Evolutionary conservation across 1,284 basidiomycete genomes (phyloP), one percentile per base, ranked within the genome.

Genomic region (Ganoderma sp.): DNA sequence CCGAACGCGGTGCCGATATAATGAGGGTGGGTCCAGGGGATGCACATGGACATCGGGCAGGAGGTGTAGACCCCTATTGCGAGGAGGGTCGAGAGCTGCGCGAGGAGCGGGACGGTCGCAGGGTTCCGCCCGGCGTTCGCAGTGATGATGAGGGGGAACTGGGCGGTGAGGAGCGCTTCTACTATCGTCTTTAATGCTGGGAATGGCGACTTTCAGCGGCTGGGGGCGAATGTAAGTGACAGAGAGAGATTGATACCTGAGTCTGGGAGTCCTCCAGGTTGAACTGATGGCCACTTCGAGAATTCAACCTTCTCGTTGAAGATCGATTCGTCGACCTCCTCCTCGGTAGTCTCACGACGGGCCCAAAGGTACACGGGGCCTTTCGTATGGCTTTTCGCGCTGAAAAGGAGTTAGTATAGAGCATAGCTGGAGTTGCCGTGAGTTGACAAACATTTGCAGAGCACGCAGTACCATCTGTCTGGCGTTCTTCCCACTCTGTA

Each of bases 351-450:
- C 75, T 92, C 91, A 25, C 91, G 82, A 28, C 89, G 83, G n/a
- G 84, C 89, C 88, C 89, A 91, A 6, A 92, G 81, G 76, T 92
- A 92, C 0, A 90, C 89, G 0, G 90, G 90, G 0, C 90, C 90
- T 75, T 85, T 86, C 0, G 90, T 90, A 41, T 88, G 84, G 68
- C 88, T 90, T 39, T 78, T 86, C 4, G 90, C 88, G 71, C 89
- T 90, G 10, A 25, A 52, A 22, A 25, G 3, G 48, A 9, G 52
- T 39, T 4, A 64, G 10, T 19, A 25, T 12, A 4, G 22, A 68
- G 15, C 32, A 39, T 57, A 42, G 54, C 12, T 48, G 64, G 15
- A 56, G 28, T 32, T 7, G 28, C 17, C 4, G n/a, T 25, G 48
- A 50, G 25, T 9, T 7, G 14, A 56, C 52, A 32, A 9, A 89